Percentiles rank a stretch among this genome's conserved stretches.
Conservation (phyloP, 2,329 filamentous ascomycete genomes). For the Aphanocladium album region DNA sequence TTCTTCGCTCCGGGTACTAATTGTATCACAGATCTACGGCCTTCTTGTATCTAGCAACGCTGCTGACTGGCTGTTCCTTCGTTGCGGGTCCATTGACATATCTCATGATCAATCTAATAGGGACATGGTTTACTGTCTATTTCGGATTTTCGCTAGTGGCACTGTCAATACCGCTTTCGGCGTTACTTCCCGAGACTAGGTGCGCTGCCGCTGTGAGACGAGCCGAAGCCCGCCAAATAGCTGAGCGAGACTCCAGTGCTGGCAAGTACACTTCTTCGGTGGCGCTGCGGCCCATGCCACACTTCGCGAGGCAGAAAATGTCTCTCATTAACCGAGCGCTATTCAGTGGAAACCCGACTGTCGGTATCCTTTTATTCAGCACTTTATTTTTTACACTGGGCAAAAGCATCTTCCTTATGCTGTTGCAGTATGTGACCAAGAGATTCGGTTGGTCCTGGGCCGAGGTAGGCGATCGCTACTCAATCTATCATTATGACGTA, state of each 20-base stretch:
- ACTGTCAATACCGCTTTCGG: conserved; percentile 9
- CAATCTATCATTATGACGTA: neutral
- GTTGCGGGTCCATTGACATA: conserved; percentile 18
- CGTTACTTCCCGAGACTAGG: conserved; percentile 16
- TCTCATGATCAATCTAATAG: conserved; percentile 13
- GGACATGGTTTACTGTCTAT: conserved; percentile 13
- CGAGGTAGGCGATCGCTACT: neutral
- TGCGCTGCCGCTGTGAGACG: neutral
- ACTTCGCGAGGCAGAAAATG: neutral
- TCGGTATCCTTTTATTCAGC: neutral
- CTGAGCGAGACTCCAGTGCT: neutral
- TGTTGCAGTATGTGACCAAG: conserved; percentile 13
- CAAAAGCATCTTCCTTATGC: neutral
- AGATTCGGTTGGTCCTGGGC: conserved; percentile 13
- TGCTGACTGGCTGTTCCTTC: conserved; percentile 14
- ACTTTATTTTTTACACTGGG: neutral
- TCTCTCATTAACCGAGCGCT: neutral
- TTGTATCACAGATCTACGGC: conserved; percentile 13
- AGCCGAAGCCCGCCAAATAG: neutral
- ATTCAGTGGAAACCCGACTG: neutral
- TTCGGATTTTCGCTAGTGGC: conserved; percentile 11
- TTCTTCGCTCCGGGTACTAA: too few species aligned
- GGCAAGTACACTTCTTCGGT: neutral
- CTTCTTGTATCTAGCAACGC: conserved; percentile 18
- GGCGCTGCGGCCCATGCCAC: neutral